Conservation (phyloP, 2,329 filamentous ascomycete genomes). For the Onygena corvina region DNA sequence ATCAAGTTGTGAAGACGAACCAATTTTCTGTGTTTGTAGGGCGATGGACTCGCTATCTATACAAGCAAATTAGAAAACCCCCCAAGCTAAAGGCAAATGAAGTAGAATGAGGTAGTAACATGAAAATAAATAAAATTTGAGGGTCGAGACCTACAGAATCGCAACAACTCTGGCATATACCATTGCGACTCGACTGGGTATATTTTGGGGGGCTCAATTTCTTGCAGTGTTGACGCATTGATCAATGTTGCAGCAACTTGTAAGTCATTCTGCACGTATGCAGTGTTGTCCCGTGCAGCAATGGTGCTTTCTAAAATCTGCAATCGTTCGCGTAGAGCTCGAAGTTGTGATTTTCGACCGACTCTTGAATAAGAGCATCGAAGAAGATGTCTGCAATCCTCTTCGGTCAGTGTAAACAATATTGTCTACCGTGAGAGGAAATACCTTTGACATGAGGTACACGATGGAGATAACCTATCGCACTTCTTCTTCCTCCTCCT, state of each 20-base stretch:
- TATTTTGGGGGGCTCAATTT: slow-evolving; percentile 5
- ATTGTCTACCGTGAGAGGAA: neutral
- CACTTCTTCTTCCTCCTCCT: slow-evolving; percentile 12
- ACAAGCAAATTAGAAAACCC: neutral
- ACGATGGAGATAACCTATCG: slow-evolving; percentile 5
- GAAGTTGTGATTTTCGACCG: neutral
- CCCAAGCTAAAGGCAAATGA: no score
- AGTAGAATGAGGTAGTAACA: neutral
- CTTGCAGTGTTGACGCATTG: neutral
- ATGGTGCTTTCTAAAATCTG: neutral
- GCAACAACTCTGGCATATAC: slow-evolving; percentile 11
- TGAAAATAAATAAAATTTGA: neutral
- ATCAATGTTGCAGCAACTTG: neutral
- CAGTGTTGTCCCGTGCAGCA: neutral
- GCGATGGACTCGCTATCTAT: neutral
- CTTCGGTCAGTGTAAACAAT: neutral
- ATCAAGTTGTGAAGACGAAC: neutral
- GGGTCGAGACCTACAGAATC: slow-evolving; percentile 7
- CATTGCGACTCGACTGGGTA: slow-evolving; percentile 8
- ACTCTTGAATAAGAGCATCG: slow-evolving; percentile 7
- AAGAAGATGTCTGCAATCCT: slow-evolving; percentile 5
- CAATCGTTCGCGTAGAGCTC: slow-evolving; percentile 6
- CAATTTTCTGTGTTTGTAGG: neutral
- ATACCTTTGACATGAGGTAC: slow-evolving; percentile 9
- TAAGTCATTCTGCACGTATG: neutral